Evolutionary conservation across 2,329 filamentous ascomycete species (phyloP).

Genomic region (Hyphodiscus sp.): DNA sequence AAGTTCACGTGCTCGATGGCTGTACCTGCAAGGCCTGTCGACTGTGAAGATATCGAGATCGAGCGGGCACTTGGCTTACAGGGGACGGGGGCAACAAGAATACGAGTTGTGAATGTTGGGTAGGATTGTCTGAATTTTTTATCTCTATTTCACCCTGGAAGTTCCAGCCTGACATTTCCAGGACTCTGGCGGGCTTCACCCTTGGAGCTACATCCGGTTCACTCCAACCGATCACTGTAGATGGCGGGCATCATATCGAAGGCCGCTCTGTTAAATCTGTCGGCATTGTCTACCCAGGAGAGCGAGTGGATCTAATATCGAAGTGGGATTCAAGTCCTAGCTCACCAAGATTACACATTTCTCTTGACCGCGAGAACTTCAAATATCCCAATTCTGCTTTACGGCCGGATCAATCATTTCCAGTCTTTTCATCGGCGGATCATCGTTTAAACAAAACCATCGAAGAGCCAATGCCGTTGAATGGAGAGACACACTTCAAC

Average conservation of each 20-base stretch:
- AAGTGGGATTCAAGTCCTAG: neutral
- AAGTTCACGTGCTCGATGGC: slow-evolving; percentile 40
- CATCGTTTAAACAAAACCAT: neutral
- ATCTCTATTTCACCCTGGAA: neutral
- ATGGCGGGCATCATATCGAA: slow-evolving; percentile 32
- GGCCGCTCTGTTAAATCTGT: slow-evolving; percentile 26
- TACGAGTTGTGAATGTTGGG: slow-evolving; percentile 40
- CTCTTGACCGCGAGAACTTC: slow-evolving; percentile 35
- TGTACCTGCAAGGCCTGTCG: slow-evolving; percentile 37
- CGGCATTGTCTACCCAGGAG: slow-evolving; percentile 35
- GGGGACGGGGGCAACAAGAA: slow-evolving; percentile 22
- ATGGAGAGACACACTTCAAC: slow-evolving; percentile 8
- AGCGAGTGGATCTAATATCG: slow-evolving; percentile 34
- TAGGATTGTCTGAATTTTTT: slow-evolving; percentile 12
- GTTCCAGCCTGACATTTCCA: neutral
- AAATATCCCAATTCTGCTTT: slow-evolving; percentile 39
- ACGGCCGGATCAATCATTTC: slow-evolving; percentile 33
- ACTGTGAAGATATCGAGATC: slow-evolving; percentile 30
- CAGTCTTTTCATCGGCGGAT: slow-evolving; percentile 14
- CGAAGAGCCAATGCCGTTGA: neutral
- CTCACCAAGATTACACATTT: slow-evolving; percentile 11
- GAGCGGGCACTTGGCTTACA: slow-evolving; percentile 23
- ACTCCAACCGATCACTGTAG: slow-evolving; percentile 25
- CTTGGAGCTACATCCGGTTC: slow-evolving; percentile 9
- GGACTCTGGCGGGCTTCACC: slow-evolving; percentile 17